Conservation (phyloP, 306 rosid genomes). For the Acacia melanoxylon region DNA sequence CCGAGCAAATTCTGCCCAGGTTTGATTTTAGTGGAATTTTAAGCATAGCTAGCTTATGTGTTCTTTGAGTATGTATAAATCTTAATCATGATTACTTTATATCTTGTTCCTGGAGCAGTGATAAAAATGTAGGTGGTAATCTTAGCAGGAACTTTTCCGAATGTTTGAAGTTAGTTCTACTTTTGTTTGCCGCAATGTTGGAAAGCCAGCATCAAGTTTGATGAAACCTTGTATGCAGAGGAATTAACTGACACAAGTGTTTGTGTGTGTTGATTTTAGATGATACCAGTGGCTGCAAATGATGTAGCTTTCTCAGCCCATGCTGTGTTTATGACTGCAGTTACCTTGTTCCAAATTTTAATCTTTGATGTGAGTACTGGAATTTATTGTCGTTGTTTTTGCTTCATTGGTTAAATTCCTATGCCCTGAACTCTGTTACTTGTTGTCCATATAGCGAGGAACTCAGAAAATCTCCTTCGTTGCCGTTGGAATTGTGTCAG, state of each 20-base stretch:
- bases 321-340: constrained; percentile 77
- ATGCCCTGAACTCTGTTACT: constrained; percentile 23
- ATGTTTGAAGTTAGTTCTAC: not conserved
- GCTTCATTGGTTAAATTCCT: constrained; percentile 4
- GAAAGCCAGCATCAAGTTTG: not conserved
- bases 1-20: not conserved
- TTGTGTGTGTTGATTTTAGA: constrained; percentile 45
- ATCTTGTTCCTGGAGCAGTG: not conserved
- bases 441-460: constrained; percentile 64
- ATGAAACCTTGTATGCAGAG: not conserved
- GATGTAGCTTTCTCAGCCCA: constrained; percentile 93
- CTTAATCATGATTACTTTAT: not conserved
- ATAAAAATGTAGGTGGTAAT: not conserved
- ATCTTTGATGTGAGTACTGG: constrained; percentile 64
- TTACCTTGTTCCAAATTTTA: constrained; percentile 70
- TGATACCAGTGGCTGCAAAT: constrained; percentile 94
- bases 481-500: constrained; percentile 56
- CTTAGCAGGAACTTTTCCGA: not conserved
- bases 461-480: constrained; percentile 69
- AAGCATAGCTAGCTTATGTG: not conserved
- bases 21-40: not conserved
- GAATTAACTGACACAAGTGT: not conserved
- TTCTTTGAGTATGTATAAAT: not conserved
- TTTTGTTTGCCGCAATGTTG: not conserved
- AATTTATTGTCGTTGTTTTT: constrained; percentile 1